Evolutionary conservation across 768 basidiomycete species (phyloP), one percentile per base, ranked within the genome.

Genomic region (Austroboletus festivus): DNA sequence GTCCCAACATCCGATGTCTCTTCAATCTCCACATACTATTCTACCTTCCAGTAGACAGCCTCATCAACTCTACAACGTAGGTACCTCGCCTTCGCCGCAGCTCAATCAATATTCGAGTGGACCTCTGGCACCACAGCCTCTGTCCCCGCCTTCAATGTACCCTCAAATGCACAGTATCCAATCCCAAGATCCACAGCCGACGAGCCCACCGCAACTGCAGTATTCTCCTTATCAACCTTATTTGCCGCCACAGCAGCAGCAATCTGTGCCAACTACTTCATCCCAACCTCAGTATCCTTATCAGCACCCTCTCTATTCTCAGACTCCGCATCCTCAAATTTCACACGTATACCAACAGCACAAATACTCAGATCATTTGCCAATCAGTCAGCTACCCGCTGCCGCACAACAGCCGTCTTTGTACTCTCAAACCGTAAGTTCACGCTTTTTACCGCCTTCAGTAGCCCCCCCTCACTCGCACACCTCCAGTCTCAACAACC

Each of bases 311-410:
- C 46, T 54, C 34, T 56, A 62, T 9, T 11, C 48, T 37, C 58
- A 56, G 22, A 45, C 50, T 2, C 48, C 55, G 1, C 48, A 46
- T 11, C 44, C 42, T 20, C 49, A 53, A 34, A 31, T 46, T 13
- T 46, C 37, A 2, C 57, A 63, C 18, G 35, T 47, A 34, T 58
- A 58, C 39, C 58, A 59, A 30, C 57, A 53, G 31, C 42, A 46
- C 33, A n/a, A n/a, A 52, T 43, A 48, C 4, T 52, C 47, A 19
- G 44, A 44, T 23, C 33, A 42, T 4, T n/a, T 54, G n/a, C 46
- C 55, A n/a, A 54, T 45, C 38, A 46, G 23, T 26, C 50, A 43
- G 38, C n/a, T 43, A 8, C 15, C 31, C 31, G 28, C 28, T 28
- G 28, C 40, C 33, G 13, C 53, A 38, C 47, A 37, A 5, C 52